phyloP scores from a whole-genome alignment of 2,329 filamentous ascomycete genomes.

The Nigrograna mackinnonii region DNA sequence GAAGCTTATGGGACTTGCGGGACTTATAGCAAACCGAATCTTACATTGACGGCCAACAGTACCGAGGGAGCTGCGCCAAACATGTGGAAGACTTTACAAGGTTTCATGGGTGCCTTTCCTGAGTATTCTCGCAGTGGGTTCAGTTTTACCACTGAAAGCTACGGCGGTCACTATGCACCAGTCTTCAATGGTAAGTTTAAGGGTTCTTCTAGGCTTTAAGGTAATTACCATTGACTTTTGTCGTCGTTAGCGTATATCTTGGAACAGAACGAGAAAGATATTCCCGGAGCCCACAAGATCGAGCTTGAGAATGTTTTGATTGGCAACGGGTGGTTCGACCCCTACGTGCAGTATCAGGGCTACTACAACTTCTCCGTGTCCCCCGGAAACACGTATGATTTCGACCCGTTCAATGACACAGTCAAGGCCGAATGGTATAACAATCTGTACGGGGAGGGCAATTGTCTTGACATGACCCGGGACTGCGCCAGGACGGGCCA shows the following conservation, averaged over 20 bases:
- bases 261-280: conserved; percentile 48
- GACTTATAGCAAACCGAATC: conserved; percentile 58
- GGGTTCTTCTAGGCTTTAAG: background rate
- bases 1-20: conserved; percentile 50
- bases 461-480: conserved; percentile 62
- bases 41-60: conserved; percentile 55
- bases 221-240: conserved; percentile 30
- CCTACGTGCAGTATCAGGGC: conserved; percentile 58
- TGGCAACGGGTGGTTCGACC: conserved; percentile 63
- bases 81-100: conserved; percentile 65
- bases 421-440: conserved; percentile 59
- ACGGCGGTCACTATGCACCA: conserved; percentile 63
- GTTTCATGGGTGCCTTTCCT: conserved; percentile 65
- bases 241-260: conserved; percentile 52
- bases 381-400: conserved; percentile 62
- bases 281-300: conserved; percentile 51
- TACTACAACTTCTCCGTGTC: conserved; percentile 62
- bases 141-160: conserved; percentile 60
- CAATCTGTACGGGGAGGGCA: conserved; percentile 62
- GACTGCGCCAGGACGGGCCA: conserved; percentile 58
- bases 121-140: conserved; percentile 51
- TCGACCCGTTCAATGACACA: conserved; percentile 55
- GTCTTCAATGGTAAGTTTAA: conserved; percentile 49
- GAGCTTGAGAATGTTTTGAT: conserved; percentile 56
- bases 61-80: conserved; percentile 59